Percentiles rank a stretch among this genome's conserved stretches.
Conservation (phyloP, 306 rosid genomes). For the Acacia melanoxylon region DNA sequence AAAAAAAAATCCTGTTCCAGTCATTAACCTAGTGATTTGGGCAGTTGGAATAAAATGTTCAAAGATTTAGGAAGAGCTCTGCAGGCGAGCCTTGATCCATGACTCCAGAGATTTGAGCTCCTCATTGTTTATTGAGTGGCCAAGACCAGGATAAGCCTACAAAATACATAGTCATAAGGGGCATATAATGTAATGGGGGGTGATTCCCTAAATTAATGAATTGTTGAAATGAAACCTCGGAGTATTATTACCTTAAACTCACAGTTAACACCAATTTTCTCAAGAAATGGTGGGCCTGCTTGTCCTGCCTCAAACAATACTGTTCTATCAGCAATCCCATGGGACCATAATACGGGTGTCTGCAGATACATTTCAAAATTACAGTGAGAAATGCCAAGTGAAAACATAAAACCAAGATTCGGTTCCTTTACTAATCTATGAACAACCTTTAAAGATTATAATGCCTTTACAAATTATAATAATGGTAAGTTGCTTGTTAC, state of each 20-base stretch:
- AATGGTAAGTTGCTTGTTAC: neutral
- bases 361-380: slow-evolving; percentile 32
- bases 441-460: neutral
- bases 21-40: neutral
- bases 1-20: neutral
- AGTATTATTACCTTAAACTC: slow-evolving; percentile 61
- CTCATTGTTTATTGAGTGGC: slow-evolving; percentile 61
- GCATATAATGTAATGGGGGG: neutral
- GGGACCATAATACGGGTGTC: slow-evolving; percentile 79
- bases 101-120: slow-evolving; percentile 71
- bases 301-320: slow-evolving; percentile 83
- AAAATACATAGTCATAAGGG: slow-evolving; percentile 1
- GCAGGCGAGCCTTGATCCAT: slow-evolving; percentile 70
- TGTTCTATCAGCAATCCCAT: slow-evolving; percentile 63
- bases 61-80: slow-evolving; percentile 48
- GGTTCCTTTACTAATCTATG: neutral
- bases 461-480: neutral
- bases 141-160: slow-evolving; percentile 80
- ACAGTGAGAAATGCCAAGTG: slow-evolving; percentile 1
- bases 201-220: neutral
- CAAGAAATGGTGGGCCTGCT: slow-evolving; percentile 78
- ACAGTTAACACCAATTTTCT: slow-evolving; percentile 58
- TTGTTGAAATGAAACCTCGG: slow-evolving; percentile 16
- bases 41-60: neutral
- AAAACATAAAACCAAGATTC: neutral